Evolutionary conservation across 2,329 filamentous ascomycete species (phyloP).

Genomic region (Aspergillus sp.): DNA sequence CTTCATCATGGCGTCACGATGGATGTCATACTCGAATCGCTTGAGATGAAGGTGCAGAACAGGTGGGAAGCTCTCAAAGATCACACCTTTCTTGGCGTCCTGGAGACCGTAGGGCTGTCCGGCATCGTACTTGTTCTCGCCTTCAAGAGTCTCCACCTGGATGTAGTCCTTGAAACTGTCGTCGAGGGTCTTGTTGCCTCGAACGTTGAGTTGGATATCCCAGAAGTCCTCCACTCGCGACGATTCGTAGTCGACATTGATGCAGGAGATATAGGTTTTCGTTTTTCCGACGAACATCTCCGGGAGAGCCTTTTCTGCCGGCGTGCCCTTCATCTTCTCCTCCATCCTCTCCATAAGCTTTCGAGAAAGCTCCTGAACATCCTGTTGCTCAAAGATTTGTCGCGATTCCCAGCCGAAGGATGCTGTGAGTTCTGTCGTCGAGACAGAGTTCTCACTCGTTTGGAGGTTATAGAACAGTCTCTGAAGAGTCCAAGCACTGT

Average conservation of each 20-base stretch:
- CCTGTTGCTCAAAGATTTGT: constrained; percentile 98
- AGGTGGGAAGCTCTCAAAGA: constrained; percentile 92
- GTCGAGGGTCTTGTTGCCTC: constrained; percentile 86
- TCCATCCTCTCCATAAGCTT: constrained; percentile 98
- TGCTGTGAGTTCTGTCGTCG: constrained; percentile 89
- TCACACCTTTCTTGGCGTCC: constrained; percentile 96
- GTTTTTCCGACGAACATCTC: constrained; percentile 96
- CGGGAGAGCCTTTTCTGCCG: constrained; percentile 82
- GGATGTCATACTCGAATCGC: constrained; percentile 96
- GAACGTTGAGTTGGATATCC: constrained; percentile 97
- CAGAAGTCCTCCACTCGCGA: constrained; percentile 96
- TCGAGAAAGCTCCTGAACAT: constrained; percentile 93
- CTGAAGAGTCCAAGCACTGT: constrained; percentile 92
- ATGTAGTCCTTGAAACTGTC: constrained; percentile 97
- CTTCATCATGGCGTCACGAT: constrained; percentile 98
- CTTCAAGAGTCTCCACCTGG: constrained; percentile 93
- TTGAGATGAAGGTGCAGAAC: constrained; percentile 94
- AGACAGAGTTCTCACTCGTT: constrained; percentile 78
- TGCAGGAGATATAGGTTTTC: constrained; percentile 98
- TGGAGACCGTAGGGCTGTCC: constrained; percentile 87
- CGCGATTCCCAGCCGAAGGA: constrained; percentile 98
- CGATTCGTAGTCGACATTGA: constrained; percentile 97
- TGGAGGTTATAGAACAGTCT: constrained; percentile 93
- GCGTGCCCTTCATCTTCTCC: constrained; percentile 96
- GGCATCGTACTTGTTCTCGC: constrained; percentile 97